These are phyloP conservation scores for Cymbopogon citratus DNA, from an alignment of 176 grass and related monocot species.

Conservation along the genomic window DNA sequence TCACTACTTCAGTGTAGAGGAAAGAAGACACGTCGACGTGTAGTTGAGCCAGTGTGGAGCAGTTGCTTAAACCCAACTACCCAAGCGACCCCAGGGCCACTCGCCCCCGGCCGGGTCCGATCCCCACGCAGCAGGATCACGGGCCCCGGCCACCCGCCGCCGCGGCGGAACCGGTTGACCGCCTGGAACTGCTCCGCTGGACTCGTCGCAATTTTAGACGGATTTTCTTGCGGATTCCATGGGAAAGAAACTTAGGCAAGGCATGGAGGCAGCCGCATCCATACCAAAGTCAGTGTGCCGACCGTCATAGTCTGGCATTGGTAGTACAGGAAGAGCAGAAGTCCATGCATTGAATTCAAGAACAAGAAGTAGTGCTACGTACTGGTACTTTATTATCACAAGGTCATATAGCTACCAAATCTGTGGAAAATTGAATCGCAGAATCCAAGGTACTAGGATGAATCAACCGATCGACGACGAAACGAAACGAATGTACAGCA, in stretches of 20 bases:
- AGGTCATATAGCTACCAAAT: background rate
- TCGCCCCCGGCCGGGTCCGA: background rate
- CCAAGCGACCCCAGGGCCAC: background rate
- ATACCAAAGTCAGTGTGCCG: background rate
- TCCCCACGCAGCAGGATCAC: too few species aligned
- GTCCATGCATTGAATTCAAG: background rate
- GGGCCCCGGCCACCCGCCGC: background rate
- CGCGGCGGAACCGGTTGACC: background rate
- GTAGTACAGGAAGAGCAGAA: background rate
- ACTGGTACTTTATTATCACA: background rate
- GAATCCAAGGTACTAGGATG: background rate
- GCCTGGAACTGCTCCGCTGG: background rate
- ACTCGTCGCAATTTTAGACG: background rate
- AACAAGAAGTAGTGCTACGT: background rate
- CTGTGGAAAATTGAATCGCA: background rate
- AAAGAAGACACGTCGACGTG: background rate
- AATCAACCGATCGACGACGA: background rate
- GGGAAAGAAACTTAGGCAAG: background rate
- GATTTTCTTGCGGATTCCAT: background rate
- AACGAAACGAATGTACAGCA: background rate
- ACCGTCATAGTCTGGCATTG: background rate
- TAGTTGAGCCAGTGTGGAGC: background rate
- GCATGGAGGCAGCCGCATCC: background rate
- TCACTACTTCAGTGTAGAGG: background rate
- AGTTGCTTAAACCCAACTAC: background rate